phyloP scores from a whole-genome alignment of 352 stramenopile species.

The Stramenopiles sp. region DNA sequence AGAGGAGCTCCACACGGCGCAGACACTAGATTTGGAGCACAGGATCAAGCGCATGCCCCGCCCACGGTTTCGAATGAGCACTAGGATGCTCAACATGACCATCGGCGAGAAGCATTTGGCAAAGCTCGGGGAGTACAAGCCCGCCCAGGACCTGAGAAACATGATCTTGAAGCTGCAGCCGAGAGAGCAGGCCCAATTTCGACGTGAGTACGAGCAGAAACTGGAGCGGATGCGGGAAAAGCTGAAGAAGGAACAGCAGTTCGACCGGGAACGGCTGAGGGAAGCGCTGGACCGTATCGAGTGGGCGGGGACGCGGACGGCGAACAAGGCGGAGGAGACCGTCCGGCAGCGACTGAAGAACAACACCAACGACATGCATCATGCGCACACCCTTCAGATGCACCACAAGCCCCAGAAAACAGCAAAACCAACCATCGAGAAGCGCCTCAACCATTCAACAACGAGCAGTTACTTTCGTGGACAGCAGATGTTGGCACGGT shows the following conservation, averaged over 20 bases:
- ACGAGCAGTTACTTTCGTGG: slow-evolving; percentile 10
- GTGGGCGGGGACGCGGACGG: not conserved
- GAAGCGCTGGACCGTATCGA: slow-evolving; percentile 9
- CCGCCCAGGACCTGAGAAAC: not conserved
- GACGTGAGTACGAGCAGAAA: not conserved
- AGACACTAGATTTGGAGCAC: not conserved
- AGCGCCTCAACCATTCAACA: not conserved
- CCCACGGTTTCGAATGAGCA: not conserved
- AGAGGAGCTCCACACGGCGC: not conserved
- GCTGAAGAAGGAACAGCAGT: not conserved
- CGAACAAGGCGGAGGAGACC: not conserved
- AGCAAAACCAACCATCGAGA: not conserved
- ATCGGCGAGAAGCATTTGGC: not conserved
- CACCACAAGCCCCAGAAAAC: slow-evolving; percentile 1
- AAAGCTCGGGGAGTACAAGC: not conserved
- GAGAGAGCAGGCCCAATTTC: not conserved
- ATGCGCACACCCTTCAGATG: not conserved
- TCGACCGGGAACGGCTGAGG: not conserved
- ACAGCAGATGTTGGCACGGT: not conserved
- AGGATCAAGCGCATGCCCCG: not conserved
- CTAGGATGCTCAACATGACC: not conserved
- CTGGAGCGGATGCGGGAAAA: not conserved
- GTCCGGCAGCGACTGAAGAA: not conserved
- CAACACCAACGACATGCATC: slow-evolving; percentile 4
- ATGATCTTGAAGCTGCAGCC: not conserved